phyloP scores from a whole-genome alignment of 352 stramenopile genomes.

The Globisporangium nunn region DNA sequence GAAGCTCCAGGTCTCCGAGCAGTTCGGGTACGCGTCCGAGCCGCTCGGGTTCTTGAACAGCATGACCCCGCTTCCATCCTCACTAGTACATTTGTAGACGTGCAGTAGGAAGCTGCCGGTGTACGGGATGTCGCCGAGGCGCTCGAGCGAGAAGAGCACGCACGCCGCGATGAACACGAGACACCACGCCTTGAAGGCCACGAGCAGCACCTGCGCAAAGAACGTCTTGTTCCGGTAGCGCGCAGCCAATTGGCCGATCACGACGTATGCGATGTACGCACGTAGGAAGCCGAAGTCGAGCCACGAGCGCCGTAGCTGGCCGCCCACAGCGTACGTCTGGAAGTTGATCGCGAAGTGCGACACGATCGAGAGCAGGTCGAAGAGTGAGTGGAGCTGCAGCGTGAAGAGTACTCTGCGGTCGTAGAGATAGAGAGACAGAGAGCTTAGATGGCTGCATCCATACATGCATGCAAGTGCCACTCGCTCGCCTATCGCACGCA shows the following conservation, averaged over 20 bases:
- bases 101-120: slow-evolving; percentile 80
- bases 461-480: neutral
- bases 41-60: slow-evolving; percentile 44
- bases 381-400: slow-evolving; percentile 60
- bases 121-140: slow-evolving; percentile 72
- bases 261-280: slow-evolving; percentile 79
- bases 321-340: slow-evolving; percentile 51
- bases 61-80: slow-evolving; percentile 34
- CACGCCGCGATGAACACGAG: slow-evolving; percentile 81
- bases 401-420: slow-evolving; percentile 44
- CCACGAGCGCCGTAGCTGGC: slow-evolving; percentile 60
- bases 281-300: slow-evolving; percentile 84
- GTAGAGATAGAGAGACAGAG: neutral
- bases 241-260: slow-evolving; percentile 65
- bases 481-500: slow-evolving; percentile 15
- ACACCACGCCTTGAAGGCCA: slow-evolving; percentile 70
- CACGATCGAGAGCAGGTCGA: slow-evolving; percentile 77
- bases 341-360: slow-evolving; percentile 78
- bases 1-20: slow-evolving; percentile 77
- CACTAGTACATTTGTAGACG: slow-evolving; percentile 76
- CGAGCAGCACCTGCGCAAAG: slow-evolving; percentile 61
- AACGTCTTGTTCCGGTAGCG: slow-evolving; percentile 78
- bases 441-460: too few species aligned
- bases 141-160: slow-evolving; percentile 81
- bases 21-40: slow-evolving; percentile 43